These are phyloP conservation scores for Elongisporangium anandrum DNA, from an alignment of 352 stramenopile genomes.

Conservation along the genomic window DNA sequence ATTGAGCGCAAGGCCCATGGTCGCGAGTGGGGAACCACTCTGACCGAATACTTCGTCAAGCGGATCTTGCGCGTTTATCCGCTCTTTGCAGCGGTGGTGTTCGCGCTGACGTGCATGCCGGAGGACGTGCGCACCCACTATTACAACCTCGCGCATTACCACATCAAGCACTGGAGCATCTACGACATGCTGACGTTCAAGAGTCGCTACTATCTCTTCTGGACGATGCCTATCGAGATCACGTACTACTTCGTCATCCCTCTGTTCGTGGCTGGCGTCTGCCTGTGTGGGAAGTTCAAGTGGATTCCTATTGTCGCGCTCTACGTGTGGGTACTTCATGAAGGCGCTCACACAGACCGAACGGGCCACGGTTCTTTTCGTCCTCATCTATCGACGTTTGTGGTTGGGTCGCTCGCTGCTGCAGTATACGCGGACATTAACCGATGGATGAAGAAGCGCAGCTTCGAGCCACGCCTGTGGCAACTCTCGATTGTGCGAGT, in stretches of 20 bases:
- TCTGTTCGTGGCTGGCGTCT: slow-evolving; percentile 19
- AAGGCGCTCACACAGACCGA: slow-evolving; percentile 21
- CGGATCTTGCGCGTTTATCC: slow-evolving; percentile 46
- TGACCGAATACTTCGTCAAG: no score
- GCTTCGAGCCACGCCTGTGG: slow-evolving; percentile 16
- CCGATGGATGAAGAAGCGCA: slow-evolving; percentile 18
- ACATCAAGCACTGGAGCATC: slow-evolving; percentile 21
- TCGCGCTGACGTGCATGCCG: no score
- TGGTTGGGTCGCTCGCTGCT: slow-evolving; percentile 33
- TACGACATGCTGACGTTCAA: no score
- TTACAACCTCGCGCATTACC: slow-evolving; percentile 13
- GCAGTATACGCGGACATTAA: slow-evolving; percentile 29
- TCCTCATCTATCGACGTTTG: slow-evolving; percentile 29
- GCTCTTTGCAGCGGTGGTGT: no score
- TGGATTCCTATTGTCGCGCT: slow-evolving; percentile 22
- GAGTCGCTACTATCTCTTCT: slow-evolving; percentile 43
- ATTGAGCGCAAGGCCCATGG: no score
- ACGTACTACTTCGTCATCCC: slow-evolving; percentile 51
- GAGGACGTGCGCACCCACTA: slow-evolving; percentile 25
- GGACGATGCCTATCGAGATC: slow-evolving; percentile 47
- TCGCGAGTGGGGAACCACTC: slow-evolving; percentile 25
- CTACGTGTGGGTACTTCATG: no score
- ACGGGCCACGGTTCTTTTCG: slow-evolving; percentile 13
- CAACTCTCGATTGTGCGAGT: slow-evolving; percentile 12
- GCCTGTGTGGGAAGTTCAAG: slow-evolving; percentile 21